Conservation (phyloP, 495 filamentous ascomycete genomes). For the Cercophora samala region DNA sequence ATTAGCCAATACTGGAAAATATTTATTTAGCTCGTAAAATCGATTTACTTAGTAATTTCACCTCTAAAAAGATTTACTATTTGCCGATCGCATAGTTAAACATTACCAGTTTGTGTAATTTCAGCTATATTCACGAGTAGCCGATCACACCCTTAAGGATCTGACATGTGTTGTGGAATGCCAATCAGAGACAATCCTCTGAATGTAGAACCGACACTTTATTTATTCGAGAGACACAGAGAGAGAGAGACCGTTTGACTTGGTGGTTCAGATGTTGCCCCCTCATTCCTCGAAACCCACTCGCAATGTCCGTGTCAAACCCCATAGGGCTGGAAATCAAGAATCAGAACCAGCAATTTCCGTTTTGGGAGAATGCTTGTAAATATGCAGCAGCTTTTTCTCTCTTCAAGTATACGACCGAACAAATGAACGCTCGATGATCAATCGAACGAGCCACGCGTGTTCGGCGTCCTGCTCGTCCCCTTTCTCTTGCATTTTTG, state of each 20-base stretch:
- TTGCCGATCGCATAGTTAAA: too few relatives aligned
- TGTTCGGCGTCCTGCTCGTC: neutral
- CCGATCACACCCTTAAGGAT: neutral
- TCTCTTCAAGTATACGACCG: neutral
- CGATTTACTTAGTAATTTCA: too few relatives aligned
- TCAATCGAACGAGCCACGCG: neutral
- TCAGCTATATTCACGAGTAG: too few relatives aligned
- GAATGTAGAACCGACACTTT: neutral
- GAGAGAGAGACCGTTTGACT: neutral
- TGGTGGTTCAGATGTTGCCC: too few relatives aligned
- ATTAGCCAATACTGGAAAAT: too few relatives aligned
- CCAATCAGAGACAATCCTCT: slow-evolving; percentile 9
- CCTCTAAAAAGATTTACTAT: too few relatives aligned
- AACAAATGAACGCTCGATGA: too few relatives aligned
- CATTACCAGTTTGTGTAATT: too few relatives aligned
- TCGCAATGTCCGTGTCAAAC: neutral
- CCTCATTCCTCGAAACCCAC: too few relatives aligned
- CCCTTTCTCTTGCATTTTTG: neutral
- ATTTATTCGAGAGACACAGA: neutral
- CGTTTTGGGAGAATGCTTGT: neutral
- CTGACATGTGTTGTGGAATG: slow-evolving; percentile 4
- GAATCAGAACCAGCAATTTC: neutral
- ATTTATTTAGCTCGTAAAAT: too few relatives aligned
- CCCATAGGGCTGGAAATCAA: neutral
- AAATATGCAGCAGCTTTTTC: neutral